These are phyloP conservation scores for Neophaeococcomyces aloes DNA, from an alignment of 2,329 filamentous ascomycete genomes.

Conservation along the genomic window DNA sequence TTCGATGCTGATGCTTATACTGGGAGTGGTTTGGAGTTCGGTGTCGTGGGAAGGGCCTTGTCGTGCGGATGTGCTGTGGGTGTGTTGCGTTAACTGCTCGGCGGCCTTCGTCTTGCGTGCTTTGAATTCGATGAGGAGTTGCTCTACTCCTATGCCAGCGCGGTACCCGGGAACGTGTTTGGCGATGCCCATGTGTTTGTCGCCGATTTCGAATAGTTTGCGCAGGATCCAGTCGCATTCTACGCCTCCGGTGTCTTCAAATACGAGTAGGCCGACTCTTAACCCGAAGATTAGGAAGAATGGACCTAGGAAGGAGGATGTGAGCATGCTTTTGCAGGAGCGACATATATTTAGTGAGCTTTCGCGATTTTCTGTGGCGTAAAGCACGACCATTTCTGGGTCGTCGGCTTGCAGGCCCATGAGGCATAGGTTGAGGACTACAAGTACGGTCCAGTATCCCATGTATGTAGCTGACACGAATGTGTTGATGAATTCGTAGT, in stretches of 20 bases:
- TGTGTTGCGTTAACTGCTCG: no score
- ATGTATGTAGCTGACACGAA: constrained; percentile 16
- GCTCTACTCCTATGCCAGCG: not conserved
- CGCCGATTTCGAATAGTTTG: constrained; percentile 17
- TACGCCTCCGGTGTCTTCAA: constrained; percentile 11
- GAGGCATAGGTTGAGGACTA: constrained; percentile 18
- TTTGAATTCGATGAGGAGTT: constrained; percentile 5
- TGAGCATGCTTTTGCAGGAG: constrained; percentile 18
- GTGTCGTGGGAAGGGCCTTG: no score
- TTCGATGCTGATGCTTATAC: no score
- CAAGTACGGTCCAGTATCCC: constrained; percentile 20
- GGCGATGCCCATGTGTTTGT: constrained; percentile 21
- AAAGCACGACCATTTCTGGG: constrained; percentile 13
- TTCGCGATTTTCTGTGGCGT: constrained; percentile 18
- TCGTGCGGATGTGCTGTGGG: no score
- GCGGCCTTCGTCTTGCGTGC: not conserved
- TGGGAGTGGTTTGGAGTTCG: no score
- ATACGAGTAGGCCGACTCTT: constrained; percentile 14
- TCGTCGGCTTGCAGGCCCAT: constrained; percentile 9
- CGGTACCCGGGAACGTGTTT: constrained; percentile 14
- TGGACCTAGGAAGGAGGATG: constrained; percentile 21
- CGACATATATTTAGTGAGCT: constrained; percentile 18
- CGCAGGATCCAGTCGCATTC: constrained; percentile 18
- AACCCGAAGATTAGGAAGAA: constrained; percentile 21
- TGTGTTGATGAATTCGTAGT: constrained; percentile 20